Evolutionary conservation across 140 eudicot species (phyloP).

Genomic region (Ambrosia hybrid): DNA sequence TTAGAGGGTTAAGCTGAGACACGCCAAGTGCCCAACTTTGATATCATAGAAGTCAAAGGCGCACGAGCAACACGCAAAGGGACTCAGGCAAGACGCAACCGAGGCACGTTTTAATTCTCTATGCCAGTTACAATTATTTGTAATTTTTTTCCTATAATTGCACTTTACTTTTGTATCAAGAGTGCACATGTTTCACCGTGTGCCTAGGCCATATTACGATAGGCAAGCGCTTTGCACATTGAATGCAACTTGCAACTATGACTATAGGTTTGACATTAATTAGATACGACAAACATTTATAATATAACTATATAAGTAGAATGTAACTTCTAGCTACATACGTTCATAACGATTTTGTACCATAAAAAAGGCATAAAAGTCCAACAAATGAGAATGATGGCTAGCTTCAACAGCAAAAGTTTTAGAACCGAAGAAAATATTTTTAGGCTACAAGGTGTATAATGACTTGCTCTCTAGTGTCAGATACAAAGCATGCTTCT

Average conservation of each 20-base stretch:
- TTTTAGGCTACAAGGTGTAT: background rate
- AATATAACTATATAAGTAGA: background rate
- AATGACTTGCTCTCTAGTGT: background rate
- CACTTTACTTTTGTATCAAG: background rate
- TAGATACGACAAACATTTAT: background rate
- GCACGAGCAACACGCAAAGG: background rate
- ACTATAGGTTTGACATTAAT: background rate
- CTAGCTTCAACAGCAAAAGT: background rate
- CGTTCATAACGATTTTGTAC: background rate
- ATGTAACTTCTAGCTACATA: conserved; percentile 9
- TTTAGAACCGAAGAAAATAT: background rate
- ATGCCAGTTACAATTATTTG: background rate
- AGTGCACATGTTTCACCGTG: background rate
- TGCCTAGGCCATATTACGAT: background rate
- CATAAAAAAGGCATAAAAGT: background rate
- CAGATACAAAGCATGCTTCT: background rate
- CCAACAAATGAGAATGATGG: background rate
- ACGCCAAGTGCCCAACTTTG: background rate
- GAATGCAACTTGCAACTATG: background rate
- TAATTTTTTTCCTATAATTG: background rate
- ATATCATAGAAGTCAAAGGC: conserved; percentile 1
- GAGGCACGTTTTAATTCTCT: too few species aligned
- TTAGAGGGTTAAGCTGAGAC: background rate
- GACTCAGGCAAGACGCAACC: background rate
- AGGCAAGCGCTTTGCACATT: background rate